Evolutionary conservation across 2,329 filamentous ascomycete genomes (phyloP), one percentile per base, ranked within the genome.

Genomic region (Botryotinia narcissicola): DNA sequence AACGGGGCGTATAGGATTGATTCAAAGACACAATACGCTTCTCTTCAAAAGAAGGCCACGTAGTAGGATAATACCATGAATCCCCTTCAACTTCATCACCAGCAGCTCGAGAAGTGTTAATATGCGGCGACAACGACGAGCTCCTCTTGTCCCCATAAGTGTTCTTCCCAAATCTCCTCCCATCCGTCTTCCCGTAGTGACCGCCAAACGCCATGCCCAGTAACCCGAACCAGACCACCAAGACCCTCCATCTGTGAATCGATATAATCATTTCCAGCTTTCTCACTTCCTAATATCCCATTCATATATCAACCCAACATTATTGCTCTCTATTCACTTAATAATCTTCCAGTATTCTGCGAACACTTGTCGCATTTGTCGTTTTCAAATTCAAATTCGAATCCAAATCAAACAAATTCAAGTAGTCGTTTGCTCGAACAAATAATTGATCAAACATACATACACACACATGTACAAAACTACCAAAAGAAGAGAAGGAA

Each of bases 221-320:
- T 40, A 68, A 40, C 25, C 64, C 48, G 35, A 8, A 29, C 46
- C 64, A 57, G 35, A 57, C 35, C 64, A 57, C 35, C 48, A 68
- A 68, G 35, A 29, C 25, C 48, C 48, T 68, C 64, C 64, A 68
- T 68, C 64, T 57, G n/a, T 57, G 46, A 42, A 48, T 68, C 48
- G 64, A 68, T 57, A 57, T 57, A 68, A 68, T 68, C 64, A 68
- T 68, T 68, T 68, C 64, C 64, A 57, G 48, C 35, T 57, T 68
- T 68, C 64, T 68, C 35, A 57, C 64, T 68, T 68, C 64, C 48
- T 54, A n/a, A n/a, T 29, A 25, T 57, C 64, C 35, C 48, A 32
- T 42, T 35, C 22, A 54, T 20, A 68, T 42, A 57, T 68, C 64
- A 68, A 57, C 25, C 5, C 64, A 42, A 68, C 48, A 57, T 68